Percentiles rank a stretch among this genome's conserved stretches.
Conservation (phyloP, 139 green algal genomes). For the Coelastrella sp. region DNA sequence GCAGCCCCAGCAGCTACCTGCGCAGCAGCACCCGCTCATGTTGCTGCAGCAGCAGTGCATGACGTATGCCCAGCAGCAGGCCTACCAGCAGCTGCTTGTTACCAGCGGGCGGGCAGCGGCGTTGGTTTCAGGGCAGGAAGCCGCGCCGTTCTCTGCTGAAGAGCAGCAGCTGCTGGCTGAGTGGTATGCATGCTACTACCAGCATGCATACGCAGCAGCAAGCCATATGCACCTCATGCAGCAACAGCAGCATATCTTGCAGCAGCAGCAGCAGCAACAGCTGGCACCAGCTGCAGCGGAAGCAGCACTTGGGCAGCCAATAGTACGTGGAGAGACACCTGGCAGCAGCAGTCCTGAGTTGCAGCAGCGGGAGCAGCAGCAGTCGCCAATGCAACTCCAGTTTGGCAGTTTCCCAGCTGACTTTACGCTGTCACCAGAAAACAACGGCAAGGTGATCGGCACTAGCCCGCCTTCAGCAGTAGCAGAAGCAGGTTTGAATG, state of each 20-base stretch:
- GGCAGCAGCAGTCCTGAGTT: background rate
- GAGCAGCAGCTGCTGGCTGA: conserved; percentile 12
- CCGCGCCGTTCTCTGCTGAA: background rate
- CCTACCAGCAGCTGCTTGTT: background rate
- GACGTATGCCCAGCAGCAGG: background rate
- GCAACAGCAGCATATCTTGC: background rate
- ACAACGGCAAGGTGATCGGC: background rate
- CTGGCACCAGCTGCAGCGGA: conserved; percentile 19
- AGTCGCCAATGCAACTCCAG: background rate
- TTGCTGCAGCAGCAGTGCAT: conserved; percentile 20
- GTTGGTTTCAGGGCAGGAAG: background rate
- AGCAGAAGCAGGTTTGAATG: no score
- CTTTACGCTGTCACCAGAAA: background rate
- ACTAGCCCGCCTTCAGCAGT: background rate
- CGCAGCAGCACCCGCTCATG: conserved; percentile 12
- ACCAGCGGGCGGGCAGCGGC: conserved; percentile 5
- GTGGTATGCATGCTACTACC: conserved; percentile 34
- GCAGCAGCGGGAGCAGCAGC: background rate
- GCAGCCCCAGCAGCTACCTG: background rate
- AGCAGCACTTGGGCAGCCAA: background rate
- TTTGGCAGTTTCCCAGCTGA: conserved; percentile 36
- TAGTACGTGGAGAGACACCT: background rate
- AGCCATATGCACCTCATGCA: background rate
- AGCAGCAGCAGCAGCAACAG: background rate
- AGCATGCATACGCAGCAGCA: conserved; percentile 12